Evolutionary conservation across 2,329 filamentous ascomycete species (phyloP), one percentile per base, ranked within the genome.

Genomic region (Colletotrichum destructivum): DNA sequence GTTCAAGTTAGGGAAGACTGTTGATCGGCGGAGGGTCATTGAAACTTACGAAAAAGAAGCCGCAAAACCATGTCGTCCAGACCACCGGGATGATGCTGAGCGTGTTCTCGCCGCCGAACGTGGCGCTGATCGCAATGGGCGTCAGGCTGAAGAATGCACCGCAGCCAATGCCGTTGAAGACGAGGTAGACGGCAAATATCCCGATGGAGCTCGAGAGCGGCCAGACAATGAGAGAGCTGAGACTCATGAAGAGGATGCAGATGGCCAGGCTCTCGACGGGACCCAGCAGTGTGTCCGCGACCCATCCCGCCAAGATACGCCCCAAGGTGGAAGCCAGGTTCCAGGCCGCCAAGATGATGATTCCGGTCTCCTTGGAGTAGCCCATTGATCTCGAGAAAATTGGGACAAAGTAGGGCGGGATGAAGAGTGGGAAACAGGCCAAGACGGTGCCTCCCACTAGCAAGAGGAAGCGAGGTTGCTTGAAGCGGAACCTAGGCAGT

Each of bases 111-210:
- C 66, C 49, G 1, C 77, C 77, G 40, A 78, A 79, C 0, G 74
- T 70, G 13, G 73, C 65, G 11, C 75, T 74, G 2, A 78, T 63
- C 16, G 74, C 74, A 0, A 75, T 71, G 1, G 77, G 76, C 11
- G 77, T 78, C 3, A 79, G 63, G 49, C 77, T 78, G 66, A 79
- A 79, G 56, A 79, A 79, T 1, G 77, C 77, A 3, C 77, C 77
- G 35, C 77, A 78, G 3, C 77, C 77, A 18, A 78, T 74, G 18
- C 77, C 77, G 55, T 77, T 79, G 54, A 79, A 61, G 11, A 78
- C 65, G 38, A 77, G 73, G n/a, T 77, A 78, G 4, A 75, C 52
- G 0, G 73, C 69, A 3, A 79, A 69, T 26, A 76, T 56, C 8
- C 74, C 75, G 23, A 77, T 73, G 5, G 44, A 75, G 1, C 75